Evolutionary conservation across 495 filamentous ascomycete genomes (phyloP), one percentile per base, ranked within the genome.

Genomic region (Cudoniella acicularis): DNA sequence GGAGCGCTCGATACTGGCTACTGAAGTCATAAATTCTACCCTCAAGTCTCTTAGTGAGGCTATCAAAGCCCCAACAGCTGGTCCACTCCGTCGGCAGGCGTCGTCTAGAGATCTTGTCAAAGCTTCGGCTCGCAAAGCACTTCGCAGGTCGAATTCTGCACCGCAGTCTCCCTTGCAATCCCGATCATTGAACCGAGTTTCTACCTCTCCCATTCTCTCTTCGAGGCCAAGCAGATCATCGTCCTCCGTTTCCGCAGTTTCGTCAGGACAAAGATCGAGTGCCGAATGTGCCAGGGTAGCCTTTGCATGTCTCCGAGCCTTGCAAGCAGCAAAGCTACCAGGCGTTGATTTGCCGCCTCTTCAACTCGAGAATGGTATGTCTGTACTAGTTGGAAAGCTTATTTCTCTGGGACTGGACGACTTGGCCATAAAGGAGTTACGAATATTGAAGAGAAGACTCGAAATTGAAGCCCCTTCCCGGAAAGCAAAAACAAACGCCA

Each of bases 281-380:
- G 91, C 88, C 25, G 86, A 92, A 73, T 97, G 94, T 62, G 87
- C 87, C 10, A 78, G 88, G 20, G 68, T 88, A 22, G 86, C 89
- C 10, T 87, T 96, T 67, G 77, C 83, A 2, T 86, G 82, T 49
- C 72, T 98, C 45, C 75, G 89, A 50, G 74, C 77, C 21, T 54
- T 88, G 20, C 81, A 89, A 56, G 66, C 72, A 25, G 62, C 73
- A 49, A 67, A 80, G 62, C 54, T 54, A 55, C 25, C 66, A 50
- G 47, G 66, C 68, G 64, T 72, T 63, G 79, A 60, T 2, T 69
- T 83, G 16, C 83, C 86, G 9, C 81, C 78, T 36, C 73, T 93
- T 51, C 92, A 97, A 61, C 74, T 96, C 2, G 93, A 97, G 66
- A 86, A 84, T 57, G 94, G 90, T 6, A 88, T 91, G 72, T 88